Evolutionary conservation across 257 asterid genomes (phyloP).

Genomic region (Scutellaria minor): DNA sequence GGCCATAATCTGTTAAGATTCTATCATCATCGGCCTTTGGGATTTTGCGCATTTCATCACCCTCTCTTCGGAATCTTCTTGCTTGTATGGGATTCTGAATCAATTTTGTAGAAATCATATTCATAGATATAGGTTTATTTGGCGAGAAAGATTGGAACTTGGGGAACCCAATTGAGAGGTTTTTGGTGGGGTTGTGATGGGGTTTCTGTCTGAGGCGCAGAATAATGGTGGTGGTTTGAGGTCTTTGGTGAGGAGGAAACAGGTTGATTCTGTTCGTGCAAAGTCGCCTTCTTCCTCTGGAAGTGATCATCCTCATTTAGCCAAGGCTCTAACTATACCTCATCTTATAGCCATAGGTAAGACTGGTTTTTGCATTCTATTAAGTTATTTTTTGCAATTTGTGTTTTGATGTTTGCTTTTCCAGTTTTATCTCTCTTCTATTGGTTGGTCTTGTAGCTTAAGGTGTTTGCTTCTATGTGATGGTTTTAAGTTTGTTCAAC

Average conservation of each 20-base stretch:
- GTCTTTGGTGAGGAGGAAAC: conserved; percentile 82
- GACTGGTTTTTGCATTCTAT: conserved; percentile 1
- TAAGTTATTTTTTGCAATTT: not conserved
- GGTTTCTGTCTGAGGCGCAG: conserved; percentile 47
- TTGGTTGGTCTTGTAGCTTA: conserved; percentile 13
- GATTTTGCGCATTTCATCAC: conserved; percentile 19
- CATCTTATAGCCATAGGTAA: conserved; percentile 85
- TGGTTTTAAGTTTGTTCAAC: conserved; percentile 8
- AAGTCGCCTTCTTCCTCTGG: conserved; percentile 48
- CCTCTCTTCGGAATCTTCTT: conserved; percentile 34
- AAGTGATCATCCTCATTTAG: conserved; percentile 58
- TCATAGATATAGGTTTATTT: not conserved
- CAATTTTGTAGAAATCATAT: not conserved
- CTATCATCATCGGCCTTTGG: conserved; percentile 38
- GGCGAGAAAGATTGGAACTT: conserved; percentile 38
- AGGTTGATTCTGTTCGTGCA: conserved; percentile 73
- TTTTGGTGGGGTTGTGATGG: conserved; percentile 48
- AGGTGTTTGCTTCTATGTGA: not conserved
- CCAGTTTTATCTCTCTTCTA: not conserved
- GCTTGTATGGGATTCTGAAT: conserved; percentile 31
- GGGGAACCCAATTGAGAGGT: conserved; percentile 29
- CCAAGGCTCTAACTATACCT: conserved; percentile 75
- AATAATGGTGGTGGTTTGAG: conserved; percentile 53
- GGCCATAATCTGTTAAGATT: conserved; percentile 17
- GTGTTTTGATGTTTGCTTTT: conserved; percentile 18